A percentile compares a stretch with the other conserved stretches of the same genome.
phyloP scores from a whole-genome alignment of 805 yeast genomes.

The Schwanniomyces pseudopolymorphus region DNA sequence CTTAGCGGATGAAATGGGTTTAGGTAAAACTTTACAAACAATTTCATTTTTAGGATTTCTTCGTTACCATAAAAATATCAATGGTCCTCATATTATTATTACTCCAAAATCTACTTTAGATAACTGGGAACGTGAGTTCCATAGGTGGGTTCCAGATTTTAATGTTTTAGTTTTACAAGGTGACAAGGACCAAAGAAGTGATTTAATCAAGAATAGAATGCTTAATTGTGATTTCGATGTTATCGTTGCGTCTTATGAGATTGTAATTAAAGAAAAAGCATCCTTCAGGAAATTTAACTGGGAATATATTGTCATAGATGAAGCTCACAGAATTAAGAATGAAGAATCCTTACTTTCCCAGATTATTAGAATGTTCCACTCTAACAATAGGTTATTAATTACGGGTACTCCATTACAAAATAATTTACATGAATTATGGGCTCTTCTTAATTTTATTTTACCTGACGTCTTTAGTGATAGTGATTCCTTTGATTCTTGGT shows the following conservation, averaged over 20 bases:
- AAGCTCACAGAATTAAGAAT: slow-evolving; percentile 80
- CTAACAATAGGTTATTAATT: slow-evolving; percentile 66
- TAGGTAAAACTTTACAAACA: slow-evolving; percentile 80
- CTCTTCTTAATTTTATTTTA: slow-evolving; percentile 67
- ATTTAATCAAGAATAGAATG: slow-evolving; percentile 50
- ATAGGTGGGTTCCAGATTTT: slow-evolving; percentile 79
- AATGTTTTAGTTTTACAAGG: slow-evolving; percentile 71
- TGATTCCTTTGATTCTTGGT: slow-evolving; percentile 76
- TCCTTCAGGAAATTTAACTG: slow-evolving; percentile 65
- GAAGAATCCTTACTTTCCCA: slow-evolving; percentile 73
- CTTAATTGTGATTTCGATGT: slow-evolving; percentile 69
- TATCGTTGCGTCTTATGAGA: slow-evolving; percentile 69
- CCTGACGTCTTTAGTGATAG: slow-evolving; percentile 79
- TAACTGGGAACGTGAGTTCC: slow-evolving; percentile 77
- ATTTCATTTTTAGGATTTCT: slow-evolving; percentile 74
- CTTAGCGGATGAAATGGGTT: slow-evolving; percentile 84
- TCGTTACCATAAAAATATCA: slow-evolving; percentile 55
- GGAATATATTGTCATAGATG: slow-evolving; percentile 79
- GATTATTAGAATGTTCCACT: slow-evolving; percentile 69
- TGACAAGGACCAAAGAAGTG: slow-evolving; percentile 64
- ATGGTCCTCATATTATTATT: slow-evolving; percentile 74
- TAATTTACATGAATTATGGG: slow-evolving; percentile 80
- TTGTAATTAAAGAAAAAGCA: slow-evolving; percentile 72
- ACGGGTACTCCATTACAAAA: slow-evolving; percentile 86
- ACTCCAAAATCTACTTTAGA: slow-evolving; percentile 81